phyloP scores from a whole-genome alignment of 176 grass and related monocot genomes.

The Urochloa ruziziensis region DNA sequence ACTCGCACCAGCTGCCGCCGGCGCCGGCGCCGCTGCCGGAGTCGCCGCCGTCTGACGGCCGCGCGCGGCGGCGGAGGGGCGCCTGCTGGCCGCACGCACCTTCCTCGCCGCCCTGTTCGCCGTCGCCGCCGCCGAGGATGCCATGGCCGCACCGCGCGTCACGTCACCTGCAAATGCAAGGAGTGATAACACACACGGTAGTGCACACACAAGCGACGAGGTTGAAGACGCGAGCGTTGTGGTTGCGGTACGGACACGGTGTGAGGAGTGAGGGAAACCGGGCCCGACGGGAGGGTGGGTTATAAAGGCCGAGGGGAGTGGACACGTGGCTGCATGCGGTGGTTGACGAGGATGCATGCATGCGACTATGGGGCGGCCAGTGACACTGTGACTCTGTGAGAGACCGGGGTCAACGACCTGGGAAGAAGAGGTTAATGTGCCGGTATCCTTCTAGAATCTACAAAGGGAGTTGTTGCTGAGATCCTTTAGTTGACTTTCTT shows the following conservation, averaged over 20 bases:
- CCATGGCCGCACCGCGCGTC: background rate
- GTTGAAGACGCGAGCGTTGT: background rate
- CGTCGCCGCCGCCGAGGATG: background rate
- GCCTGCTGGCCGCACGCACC: no score
- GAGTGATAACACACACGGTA: background rate
- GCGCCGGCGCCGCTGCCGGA: background rate
- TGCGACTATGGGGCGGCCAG: no score
- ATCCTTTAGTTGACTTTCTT: no score
- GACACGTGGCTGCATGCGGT: slow-evolving; percentile 11
- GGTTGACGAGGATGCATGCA: background rate
- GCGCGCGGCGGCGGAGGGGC: background rate
- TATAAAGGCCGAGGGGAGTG: background rate
- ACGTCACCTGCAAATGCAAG: background rate
- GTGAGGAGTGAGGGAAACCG: no score
- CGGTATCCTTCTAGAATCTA: background rate
- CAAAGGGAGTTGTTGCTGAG: no score
- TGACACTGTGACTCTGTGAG: background rate
- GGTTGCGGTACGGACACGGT: background rate
- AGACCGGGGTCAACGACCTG: background rate
- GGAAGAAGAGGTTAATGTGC: background rate
- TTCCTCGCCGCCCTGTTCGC: background rate
- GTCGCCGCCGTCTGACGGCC: fast-evolving
- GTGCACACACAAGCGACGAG: background rate
- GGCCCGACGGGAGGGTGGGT: background rate
- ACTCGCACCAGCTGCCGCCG: no score